Evolutionary conservation across 106 monocot genomes (phyloP).

Genomic region (Dioscorea dumetorum): DNA sequence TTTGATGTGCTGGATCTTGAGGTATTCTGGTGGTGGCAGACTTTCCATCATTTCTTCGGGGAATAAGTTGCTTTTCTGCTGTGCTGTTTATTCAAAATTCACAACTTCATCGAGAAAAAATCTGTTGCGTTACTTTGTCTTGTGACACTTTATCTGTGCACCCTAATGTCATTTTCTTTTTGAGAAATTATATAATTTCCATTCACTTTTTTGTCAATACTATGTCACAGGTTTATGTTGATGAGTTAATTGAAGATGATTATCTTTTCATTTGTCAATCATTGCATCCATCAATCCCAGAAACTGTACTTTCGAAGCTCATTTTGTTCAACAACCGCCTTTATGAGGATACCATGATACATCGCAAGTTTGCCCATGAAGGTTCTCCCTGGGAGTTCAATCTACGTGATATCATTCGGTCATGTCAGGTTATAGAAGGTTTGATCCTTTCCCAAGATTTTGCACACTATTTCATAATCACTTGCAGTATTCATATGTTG

Average conservation of each 20-base stretch:
- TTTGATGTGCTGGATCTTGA: too few species aligned
- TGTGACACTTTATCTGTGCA: too few species aligned
- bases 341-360: conserved; percentile 70
- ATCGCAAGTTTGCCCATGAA: conserved; percentile 73
- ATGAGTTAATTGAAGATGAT: conserved; percentile 72
- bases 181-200: neutral
- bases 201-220: neutral
- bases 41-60: too few species aligned
- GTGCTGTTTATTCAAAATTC: too few species aligned
- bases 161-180: too few species aligned
- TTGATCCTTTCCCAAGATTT: neutral
- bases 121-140: too few species aligned
- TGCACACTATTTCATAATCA: neutral
- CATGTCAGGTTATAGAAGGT: conserved; percentile 94
- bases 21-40: too few species aligned
- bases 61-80: too few species aligned
- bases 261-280: conserved; percentile 81
- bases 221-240: conserved; percentile 67
- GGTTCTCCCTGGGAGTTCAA: conserved; percentile 99
- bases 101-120: too few species aligned
- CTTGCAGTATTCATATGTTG: too few species aligned
- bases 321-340: conserved; percentile 69
- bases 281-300: conserved; percentile 50
- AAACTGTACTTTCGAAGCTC: conserved; percentile 44
- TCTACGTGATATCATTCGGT: conserved; percentile 89